Evolutionary conservation across 2,329 filamentous ascomycete genomes (phyloP), one percentile per base, ranked within the genome.

Genomic region (Phialophora verrucosa): DNA sequence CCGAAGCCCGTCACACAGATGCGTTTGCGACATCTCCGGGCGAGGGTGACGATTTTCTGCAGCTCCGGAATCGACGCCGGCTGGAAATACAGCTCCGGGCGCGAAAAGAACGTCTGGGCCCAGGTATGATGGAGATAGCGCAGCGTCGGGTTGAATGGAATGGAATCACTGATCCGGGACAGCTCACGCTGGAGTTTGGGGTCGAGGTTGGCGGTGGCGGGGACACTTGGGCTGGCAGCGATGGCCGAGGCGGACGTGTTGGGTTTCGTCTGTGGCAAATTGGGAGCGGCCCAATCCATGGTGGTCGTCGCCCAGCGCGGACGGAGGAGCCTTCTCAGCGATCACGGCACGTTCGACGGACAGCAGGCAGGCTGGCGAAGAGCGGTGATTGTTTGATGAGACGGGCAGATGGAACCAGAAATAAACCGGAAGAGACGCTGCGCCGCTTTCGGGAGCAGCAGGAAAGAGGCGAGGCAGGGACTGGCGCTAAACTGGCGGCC

Each of bases 71-170:
- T 82, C 1, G 89, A 90, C 73, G 91, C 85, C 2, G 95, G 95
- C 74, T 91, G 91, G 73, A 98, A 88, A 80, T 94, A 97, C 65
- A 98, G 88, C 82, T 97, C 93, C 2, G 95, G 95, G 20, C 89
- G 87, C 59, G 90, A 95, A 74, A 91, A 89, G 81, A 96, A 97
- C 58, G 95, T 98, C 75, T 90, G 89, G 47, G 95, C 95, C 95
- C 95, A 99, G 23, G 95, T 99, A 74, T 90, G 89, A 81, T 98
- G 95, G 57, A 89, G 80, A 78, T 98, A 89, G 61, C 86, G 83
- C 66, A 85, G 82, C 65, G 84, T 84, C 5, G 91, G 91, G 76
- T 90, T 91, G 81, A 98, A 97, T 51, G 92, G 88, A 47, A 95
- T 79, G 65, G 82, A 78, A 71, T 86, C 83, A 74, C 89, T 83